Evolutionary conservation across 108 stramenopile genomes (phyloP).

Genomic region (Nannochloropsis gaditana): DNA sequence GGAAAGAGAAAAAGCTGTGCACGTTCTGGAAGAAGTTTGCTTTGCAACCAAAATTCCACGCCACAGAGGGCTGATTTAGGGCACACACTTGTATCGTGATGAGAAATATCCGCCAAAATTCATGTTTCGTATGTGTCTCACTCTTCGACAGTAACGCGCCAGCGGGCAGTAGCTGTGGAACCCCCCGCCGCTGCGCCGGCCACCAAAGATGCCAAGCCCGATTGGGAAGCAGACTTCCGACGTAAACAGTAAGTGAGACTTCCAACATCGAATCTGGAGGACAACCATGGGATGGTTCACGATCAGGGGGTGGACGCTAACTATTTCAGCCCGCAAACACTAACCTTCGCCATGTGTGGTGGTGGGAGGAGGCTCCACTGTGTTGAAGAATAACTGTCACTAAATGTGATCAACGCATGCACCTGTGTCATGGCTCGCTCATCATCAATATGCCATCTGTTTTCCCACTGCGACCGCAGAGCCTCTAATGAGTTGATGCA

Average conservation of each 20-base stretch:
- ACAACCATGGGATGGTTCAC: too few species aligned
- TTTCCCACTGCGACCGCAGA: neutral
- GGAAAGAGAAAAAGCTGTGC: neutral
- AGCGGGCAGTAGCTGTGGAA: neutral
- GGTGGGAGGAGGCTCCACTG: too few species aligned
- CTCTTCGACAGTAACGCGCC: neutral
- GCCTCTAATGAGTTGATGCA: slow-evolving; percentile 29
- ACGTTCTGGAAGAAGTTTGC: too few species aligned
- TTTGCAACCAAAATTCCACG: neutral
- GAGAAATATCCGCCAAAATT: neutral
- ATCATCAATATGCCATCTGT: slow-evolving; percentile 33
- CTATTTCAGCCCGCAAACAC: too few species aligned
- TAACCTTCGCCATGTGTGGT: too few species aligned
- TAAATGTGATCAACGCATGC: too few species aligned
- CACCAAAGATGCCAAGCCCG: neutral
- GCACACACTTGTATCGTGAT: neutral
- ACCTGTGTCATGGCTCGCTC: too few species aligned
- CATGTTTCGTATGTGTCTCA: neutral
- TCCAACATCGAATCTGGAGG: too few species aligned
- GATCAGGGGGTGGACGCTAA: too few species aligned
- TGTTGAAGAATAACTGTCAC: too few species aligned
- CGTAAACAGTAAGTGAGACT: neutral
- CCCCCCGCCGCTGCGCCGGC: neutral
- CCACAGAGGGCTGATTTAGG: neutral
- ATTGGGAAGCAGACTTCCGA: slow-evolving; percentile 64